phyloP scores from a whole-genome alignment of 306 rosid species.

The Gastrolobium villosum region DNA sequence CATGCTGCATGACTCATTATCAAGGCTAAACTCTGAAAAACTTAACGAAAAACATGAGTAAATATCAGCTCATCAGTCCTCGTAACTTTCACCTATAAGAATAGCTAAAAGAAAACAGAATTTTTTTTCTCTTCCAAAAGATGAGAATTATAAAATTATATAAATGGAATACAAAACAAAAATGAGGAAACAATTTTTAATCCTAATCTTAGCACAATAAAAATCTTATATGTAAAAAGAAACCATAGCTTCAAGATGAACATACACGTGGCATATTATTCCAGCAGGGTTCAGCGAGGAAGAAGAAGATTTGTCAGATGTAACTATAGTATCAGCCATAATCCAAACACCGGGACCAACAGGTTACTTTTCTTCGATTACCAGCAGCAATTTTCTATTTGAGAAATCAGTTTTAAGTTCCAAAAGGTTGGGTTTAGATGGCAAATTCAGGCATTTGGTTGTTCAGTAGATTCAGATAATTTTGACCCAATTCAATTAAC shows the following conservation, averaged over 20 bases:
- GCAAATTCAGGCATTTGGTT: not conserved
- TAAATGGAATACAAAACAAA: not conserved
- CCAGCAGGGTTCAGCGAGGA: slow-evolving; percentile 62
- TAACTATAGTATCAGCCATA: slow-evolving; percentile 68
- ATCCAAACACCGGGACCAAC: slow-evolving; percentile 30
- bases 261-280: slow-evolving; percentile 86
- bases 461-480: not conserved
- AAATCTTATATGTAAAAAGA: not conserved
- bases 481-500: not conserved
- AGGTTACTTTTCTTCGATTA: slow-evolving; percentile 19
- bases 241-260: slow-evolving; percentile 13
- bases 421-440: not conserved
- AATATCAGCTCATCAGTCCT: not conserved
- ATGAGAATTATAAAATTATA: not conserved
- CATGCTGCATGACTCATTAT: slow-evolving; percentile 11
- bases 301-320: slow-evolving; percentile 65
- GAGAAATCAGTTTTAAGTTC: slow-evolving; percentile 5
- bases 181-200: not conserved
- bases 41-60: not conserved
- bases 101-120: not conserved
- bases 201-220: slow-evolving; percentile 4
- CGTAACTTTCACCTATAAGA: not conserved
- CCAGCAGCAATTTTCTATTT: slow-evolving; percentile 14
- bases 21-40: not conserved
- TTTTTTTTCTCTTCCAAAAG: not conserved